Conservation (phyloP, 2,329 filamentous ascomycete species). For the Teratosphaeriaceae sp. region DNA sequence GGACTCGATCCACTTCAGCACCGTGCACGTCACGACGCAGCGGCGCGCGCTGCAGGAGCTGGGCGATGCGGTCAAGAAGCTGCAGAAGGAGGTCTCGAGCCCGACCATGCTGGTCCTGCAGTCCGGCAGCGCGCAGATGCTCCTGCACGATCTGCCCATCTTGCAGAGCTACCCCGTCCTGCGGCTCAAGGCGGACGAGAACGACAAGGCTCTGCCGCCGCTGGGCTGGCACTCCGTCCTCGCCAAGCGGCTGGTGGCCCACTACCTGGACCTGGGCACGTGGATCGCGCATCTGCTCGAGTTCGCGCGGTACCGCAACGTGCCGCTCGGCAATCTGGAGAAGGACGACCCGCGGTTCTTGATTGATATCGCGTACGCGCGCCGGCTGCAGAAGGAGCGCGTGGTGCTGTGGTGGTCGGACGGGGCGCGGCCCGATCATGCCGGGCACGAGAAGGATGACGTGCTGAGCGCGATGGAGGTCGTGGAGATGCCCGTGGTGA, state of each 20-base stretch:
- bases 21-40: constrained; percentile 78
- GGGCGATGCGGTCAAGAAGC: constrained; percentile 80
- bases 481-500: constrained; percentile 78
- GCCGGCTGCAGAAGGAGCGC: constrained; percentile 81
- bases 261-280: constrained; percentile 86
- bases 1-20: constrained; percentile 76
- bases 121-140: constrained; percentile 72
- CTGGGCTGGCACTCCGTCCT: constrained; percentile 91
- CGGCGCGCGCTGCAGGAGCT: constrained; percentile 86
- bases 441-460: constrained; percentile 91
- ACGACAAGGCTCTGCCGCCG: constrained; percentile 81
- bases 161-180: constrained; percentile 80
- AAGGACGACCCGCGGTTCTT: constrained; percentile 89
- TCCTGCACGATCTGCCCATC: constrained; percentile 78
- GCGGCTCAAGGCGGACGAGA: constrained; percentile 70
- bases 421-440: constrained; percentile 83
- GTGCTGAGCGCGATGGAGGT: constrained; percentile 78
- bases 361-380: constrained; percentile 92
- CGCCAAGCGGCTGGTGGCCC: constrained; percentile 75
- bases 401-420: constrained; percentile 97
- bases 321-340: constrained; percentile 92
- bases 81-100: constrained; percentile 74
- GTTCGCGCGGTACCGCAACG: constrained; percentile 83
- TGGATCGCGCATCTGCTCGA: constrained; percentile 88
- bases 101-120: constrained; percentile 84